These are phyloP conservation scores for Tylopilus intermedius DNA, from an alignment of 768 basidiomycete species.

Conservation along the genomic window DNA sequence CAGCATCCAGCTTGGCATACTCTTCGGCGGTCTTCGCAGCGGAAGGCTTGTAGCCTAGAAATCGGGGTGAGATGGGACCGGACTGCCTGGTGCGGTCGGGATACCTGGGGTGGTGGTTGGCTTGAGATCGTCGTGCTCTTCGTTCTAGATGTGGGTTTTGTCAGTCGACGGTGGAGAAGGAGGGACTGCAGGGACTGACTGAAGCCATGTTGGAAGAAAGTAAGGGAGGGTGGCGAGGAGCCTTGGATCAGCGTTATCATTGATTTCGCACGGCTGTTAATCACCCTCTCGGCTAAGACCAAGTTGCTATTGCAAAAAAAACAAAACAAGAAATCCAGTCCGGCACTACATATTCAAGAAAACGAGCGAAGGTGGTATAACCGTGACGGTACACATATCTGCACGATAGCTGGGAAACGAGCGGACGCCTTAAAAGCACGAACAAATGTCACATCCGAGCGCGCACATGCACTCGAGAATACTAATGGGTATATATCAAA, in stretches of 20 bases:
- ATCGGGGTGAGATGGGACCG: constrained; percentile 19
- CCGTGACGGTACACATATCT: constrained; percentile 20
- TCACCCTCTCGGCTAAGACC: constrained; percentile 8
- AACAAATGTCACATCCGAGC: constrained; percentile 7
- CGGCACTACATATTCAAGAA: constrained; percentile 26
- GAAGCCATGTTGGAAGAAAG: constrained; percentile 44
- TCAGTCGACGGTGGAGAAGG: not conserved
- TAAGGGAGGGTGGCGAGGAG: constrained; percentile 9
- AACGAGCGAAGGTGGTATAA: constrained; percentile 28
- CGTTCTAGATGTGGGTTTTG: constrained; percentile 32
- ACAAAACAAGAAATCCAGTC: constrained; percentile 15
- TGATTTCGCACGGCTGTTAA: constrained; percentile 62
- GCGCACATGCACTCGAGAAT: constrained; percentile 3
- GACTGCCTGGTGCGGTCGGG: constrained; percentile 9
- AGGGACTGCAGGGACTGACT: constrained; percentile 33
- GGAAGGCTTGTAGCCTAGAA: constrained; percentile 67
- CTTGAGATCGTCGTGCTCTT: constrained; percentile 68
- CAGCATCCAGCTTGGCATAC: constrained; percentile 78
- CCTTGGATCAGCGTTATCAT: constrained; percentile 28
- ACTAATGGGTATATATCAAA: constrained; percentile 19
- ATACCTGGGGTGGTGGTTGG: constrained; percentile 67
- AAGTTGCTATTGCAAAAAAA: constrained; percentile 26
- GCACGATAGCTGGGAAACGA: constrained; percentile 18
- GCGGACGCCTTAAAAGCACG: constrained; percentile 24
- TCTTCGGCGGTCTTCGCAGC: constrained; percentile 73